Base-by-base conservation (phyloP, 129 eudicot species). In the Solidago caesia region DNA sequence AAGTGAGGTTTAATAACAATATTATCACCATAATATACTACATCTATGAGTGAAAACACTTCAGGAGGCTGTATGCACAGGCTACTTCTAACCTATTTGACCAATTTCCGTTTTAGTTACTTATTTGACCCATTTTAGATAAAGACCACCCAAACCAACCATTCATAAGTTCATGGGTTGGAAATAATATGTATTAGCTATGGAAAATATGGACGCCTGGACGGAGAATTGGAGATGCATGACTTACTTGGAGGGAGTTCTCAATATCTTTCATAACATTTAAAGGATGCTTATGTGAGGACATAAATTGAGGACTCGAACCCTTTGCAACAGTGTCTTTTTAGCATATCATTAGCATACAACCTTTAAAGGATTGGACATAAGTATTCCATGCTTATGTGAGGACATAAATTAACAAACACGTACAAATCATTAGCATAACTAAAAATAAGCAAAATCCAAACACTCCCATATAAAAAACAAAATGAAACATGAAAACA, bases 181-280 rank as follows among this genome's bases (percentile, higher is more conserved):
- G 14, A 49, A 12, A 8, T 7, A 68, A 58, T 29, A 16, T n/a
- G 39, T 48, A 21, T 21, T 21, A 21, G 52, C 62, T 27, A 46
- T 55, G 51, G 44, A 57, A 44, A 14, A 48, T 4, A 8, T 65
- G 44, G 45, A 39, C 27, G 8, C 2, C 6, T 65, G 44, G 45
- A 39, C 27, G 8, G 53, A 39, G 21, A 75, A 39, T 8, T 15
- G 27, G 52, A 62, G 49, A 72, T 59, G 44, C 44, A 56, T 26
- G 77, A 59, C 85, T 80, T 77, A 90, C 98, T 91, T 47, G 82
- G 71, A 33, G 89, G 58, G 63, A 75, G 76, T 46, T 90, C 96
- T 73, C 21, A 21, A 21, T 21, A 21, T 21, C 21, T 21, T 21
- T 21, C 21, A 21, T 21, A 21, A 21, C 21, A 21, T 21, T 21